Evolutionary conservation across 345 rosid genomes (phyloP).

Genomic region (Linum trigynum): DNA sequence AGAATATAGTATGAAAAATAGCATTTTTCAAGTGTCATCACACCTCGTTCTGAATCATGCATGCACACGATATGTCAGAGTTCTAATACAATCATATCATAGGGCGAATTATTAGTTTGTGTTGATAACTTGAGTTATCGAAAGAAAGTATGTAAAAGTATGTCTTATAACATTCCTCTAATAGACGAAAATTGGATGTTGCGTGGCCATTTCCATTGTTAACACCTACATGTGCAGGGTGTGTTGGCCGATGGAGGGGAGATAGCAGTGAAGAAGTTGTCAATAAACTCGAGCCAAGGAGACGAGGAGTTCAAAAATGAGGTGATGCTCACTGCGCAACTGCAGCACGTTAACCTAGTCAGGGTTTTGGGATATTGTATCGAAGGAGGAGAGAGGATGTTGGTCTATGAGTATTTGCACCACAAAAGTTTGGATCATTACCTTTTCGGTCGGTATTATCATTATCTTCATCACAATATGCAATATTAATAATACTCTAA

Average conservation of each 20-base stretch:
- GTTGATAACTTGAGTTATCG: too few relatives aligned
- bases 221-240: not conserved
- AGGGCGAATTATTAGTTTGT: too few relatives aligned
- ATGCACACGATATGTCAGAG: too few relatives aligned
- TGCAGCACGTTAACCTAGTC: not conserved
- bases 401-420: not conserved
- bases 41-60: too few relatives aligned
- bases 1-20: too few relatives aligned
- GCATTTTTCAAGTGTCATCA: too few relatives aligned
- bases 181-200: too few relatives aligned
- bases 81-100: too few relatives aligned
- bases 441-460: not conserved
- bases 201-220: not conserved
- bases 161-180: too few relatives aligned
- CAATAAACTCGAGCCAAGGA: not conserved
- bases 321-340: not conserved
- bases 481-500: slow-evolving; percentile 1
- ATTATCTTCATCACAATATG: slow-evolving; percentile 15
- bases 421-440: slow-evolving; percentile 1
- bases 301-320: too few relatives aligned
- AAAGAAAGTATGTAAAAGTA: too few relatives aligned
- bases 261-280: slow-evolving; percentile 1
- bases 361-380: not conserved
- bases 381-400: slow-evolving; percentile 1
- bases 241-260: not conserved